Conservation (phyloP, 208 protist species). For the Histomonas meleagridis region DNA sequence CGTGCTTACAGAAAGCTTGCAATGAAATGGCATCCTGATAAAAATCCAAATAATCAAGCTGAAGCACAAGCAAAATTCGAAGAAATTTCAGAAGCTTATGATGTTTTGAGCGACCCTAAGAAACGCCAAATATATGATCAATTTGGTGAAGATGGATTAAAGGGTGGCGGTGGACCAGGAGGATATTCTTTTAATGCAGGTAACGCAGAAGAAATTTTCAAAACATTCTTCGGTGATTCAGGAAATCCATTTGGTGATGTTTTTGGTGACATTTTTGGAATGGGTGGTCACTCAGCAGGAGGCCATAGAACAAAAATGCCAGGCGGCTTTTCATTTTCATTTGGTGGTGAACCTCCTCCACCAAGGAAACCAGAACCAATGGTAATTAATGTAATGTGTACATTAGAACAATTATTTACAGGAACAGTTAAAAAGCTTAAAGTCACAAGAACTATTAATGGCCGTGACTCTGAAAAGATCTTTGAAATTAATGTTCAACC, state of each 20-base stretch:
- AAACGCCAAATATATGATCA: conserved; percentile 52
- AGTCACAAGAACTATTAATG: not conserved
- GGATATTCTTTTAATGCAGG: not conserved
- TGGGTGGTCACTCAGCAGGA: not conserved
- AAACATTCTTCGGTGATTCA: conserved; percentile 25
- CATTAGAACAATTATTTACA: not conserved
- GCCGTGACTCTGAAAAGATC: not conserved
- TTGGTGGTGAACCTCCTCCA: not conserved
- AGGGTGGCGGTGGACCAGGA: conserved; percentile 25
- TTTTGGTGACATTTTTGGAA: not conserved
- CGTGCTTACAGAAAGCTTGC: conserved; percentile 7
- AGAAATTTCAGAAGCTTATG: conserved; percentile 42
- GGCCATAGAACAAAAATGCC: too few species aligned
- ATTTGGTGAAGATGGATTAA: conserved; percentile 47
- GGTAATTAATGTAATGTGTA: not conserved
- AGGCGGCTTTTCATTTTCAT: too few species aligned
- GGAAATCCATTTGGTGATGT: not conserved
- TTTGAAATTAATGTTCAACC: conserved; percentile 1
- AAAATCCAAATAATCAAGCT: conserved; percentile 38
- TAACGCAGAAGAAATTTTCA: conserved; percentile 9
- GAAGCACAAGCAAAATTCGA: conserved; percentile 41
- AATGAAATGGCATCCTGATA: conserved; percentile 43
- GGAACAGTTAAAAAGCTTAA: not conserved
- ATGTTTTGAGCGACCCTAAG: conserved; percentile 37
- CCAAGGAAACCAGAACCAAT: not conserved